phyloP scores from a whole-genome alignment of 1,284 basidiomycete species.

The Leccinum huronense region DNA sequence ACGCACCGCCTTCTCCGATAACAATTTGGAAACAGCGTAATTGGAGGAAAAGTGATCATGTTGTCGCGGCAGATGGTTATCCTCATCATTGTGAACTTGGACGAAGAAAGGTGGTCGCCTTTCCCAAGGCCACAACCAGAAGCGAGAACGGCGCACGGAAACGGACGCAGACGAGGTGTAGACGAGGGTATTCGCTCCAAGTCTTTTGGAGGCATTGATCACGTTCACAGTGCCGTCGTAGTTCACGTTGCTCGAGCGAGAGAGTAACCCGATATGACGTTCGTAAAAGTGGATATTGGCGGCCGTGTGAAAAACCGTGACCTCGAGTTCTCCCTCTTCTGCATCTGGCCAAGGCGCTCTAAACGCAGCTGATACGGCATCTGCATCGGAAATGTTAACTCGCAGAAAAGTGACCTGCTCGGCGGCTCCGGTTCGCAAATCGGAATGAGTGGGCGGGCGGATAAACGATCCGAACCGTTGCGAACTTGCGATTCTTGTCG shows the following conservation, averaged over 20 bases:
- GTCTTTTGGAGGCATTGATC: constrained; percentile 40
- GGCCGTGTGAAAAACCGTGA: constrained; percentile 72
- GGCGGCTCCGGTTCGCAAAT: constrained; percentile 49
- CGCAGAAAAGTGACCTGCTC: constrained; percentile 54
- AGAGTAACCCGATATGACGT: constrained; percentile 48
- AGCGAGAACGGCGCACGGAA: constrained; percentile 50
- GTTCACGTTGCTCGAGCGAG: constrained; percentile 59
- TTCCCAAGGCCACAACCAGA: constrained; percentile 73
- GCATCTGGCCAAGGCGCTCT: constrained; percentile 57
- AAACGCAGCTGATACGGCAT: constrained; percentile 59
- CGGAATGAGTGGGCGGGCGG: constrained; percentile 51
- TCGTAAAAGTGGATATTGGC: constrained; percentile 77
- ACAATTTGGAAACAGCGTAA: constrained; percentile 60
- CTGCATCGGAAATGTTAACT: constrained; percentile 55
- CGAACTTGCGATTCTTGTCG: too few species aligned
- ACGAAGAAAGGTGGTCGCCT: constrained; percentile 50
- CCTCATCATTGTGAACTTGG: constrained; percentile 60
- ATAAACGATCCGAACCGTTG: too few species aligned
- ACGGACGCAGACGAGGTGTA: constrained; percentile 66
- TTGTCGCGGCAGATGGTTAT: constrained; percentile 42
- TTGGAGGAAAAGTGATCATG: constrained; percentile 68
- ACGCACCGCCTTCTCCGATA: constrained; percentile 57
- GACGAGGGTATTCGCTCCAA: constrained; percentile 52
- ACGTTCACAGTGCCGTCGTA: constrained; percentile 64
- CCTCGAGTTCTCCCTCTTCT: constrained; percentile 28